Evolutionary conservation across 73 alveolate species (phyloP), one percentile per base, ranked within the genome.

Genomic region (Paramecium bursaria): DNA sequence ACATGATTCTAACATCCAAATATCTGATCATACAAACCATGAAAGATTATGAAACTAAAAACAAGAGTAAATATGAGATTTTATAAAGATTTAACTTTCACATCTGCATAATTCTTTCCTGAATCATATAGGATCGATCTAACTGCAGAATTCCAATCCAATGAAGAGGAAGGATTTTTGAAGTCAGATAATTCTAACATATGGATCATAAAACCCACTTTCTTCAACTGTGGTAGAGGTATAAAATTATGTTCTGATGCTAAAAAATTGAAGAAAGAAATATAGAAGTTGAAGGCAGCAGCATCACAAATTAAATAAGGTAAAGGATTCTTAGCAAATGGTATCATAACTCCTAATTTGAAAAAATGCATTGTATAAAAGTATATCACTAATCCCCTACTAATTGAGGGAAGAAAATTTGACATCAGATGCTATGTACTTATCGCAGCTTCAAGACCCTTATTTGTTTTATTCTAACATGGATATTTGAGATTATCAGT

Each of bases 351-450:
- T n/a, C 33, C 30, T 26, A 61, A 79, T 39, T 42, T 67, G 49
- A 79, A 50, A 46, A 79, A 79, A 42, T 79, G 89, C 54, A 79
- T 79, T 0, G 48, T 79, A 11, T 29, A 79, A 53, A 50, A 73
- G 35, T 79, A 79, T 23, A 79, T 79, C 17, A 46, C 51, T 26
- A 79, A 55, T 31, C 89, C 89, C 9, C 57, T 79, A 17, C 42
- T 79, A 6, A 47, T 79, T n/a, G 89, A 96, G 48, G 95, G 95
- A 51, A 86, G 95, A 85, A 96, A 96, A 89, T 96, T 94, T 80
- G 99, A 96, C 77, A 61, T 95, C 22, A 86, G 99, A 82, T 89
- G 91, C 75, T 95, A 55, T 86, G 96, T 94, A 85, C 77, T 94
- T 17, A 91, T 95, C 0, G 92, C 91, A 21, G 86, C 95, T 74